Percentiles rank a stretch among this genome's conserved stretches.
Conservation (phyloP, 2,329 filamentous ascomycete genomes). For the Graphium sp. region DNA sequence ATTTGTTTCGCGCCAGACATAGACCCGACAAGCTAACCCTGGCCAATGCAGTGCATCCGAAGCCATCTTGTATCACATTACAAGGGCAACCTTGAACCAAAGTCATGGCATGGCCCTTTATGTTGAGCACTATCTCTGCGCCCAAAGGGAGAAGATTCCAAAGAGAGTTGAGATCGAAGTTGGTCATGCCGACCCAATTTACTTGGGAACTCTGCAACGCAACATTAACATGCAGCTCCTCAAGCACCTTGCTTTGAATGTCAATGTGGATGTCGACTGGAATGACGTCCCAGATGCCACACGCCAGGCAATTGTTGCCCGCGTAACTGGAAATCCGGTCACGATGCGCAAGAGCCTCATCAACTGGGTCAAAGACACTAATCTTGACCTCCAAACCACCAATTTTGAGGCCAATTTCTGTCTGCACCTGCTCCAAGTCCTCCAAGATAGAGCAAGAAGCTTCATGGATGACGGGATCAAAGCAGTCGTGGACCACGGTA, state of each 20-base stretch:
- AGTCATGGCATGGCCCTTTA: slow-evolving; percentile 12
- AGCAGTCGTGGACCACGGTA: too few species aligned
- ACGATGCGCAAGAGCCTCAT: slow-evolving; percentile 9
- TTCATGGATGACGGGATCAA: too few species aligned
- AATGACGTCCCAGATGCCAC: slow-evolving; percentile 11
- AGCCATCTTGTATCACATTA: slow-evolving; percentile 16
- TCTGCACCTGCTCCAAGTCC: slow-evolving; percentile 5
- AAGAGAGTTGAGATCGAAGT: slow-evolving; percentile 16
- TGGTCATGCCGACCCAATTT: slow-evolving; percentile 10
- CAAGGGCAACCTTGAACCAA: slow-evolving; percentile 11
- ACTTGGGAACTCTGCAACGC: slow-evolving; percentile 10
- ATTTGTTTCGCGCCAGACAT: too few species aligned
- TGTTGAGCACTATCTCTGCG: slow-evolving; percentile 15
- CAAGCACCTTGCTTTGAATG: slow-evolving; percentile 14
- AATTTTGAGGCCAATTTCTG: slow-evolving; percentile 12
- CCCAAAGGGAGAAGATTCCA: slow-evolving; percentile 10
- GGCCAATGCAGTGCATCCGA: too few species aligned
- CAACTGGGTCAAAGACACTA: slow-evolving; percentile 9
- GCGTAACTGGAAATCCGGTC: slow-evolving; percentile 11
- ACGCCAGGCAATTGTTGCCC: slow-evolving; percentile 13
- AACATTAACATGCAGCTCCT: slow-evolving; percentile 15
- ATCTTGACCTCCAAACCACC: slow-evolving; percentile 10
- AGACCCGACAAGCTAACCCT: too few species aligned
- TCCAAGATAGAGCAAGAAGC: too few species aligned
- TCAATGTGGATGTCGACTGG: slow-evolving; percentile 16